phyloP scores from a whole-genome alignment of 1,139 yeast species.

The Suhomyces choctaworum region DNA sequence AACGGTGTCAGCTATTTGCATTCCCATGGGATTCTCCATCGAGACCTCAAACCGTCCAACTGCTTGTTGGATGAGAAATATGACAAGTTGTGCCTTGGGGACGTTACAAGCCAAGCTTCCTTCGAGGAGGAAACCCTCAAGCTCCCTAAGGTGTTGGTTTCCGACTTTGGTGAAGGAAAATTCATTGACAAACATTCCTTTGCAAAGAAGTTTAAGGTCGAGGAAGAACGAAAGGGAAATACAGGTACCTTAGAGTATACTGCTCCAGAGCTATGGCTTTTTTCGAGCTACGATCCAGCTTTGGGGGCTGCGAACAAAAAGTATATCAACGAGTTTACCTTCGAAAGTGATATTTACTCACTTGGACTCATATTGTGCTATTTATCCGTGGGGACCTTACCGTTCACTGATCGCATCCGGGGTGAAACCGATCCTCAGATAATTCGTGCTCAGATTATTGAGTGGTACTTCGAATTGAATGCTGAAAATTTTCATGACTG shows the following conservation, averaged over 20 bases:
- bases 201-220: conserved; percentile 5
- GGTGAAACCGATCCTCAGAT: conserved; percentile 39
- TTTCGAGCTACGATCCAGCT: conserved; percentile 25
- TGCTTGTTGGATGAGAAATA: conserved; percentile 58
- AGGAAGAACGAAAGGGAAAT: conserved; percentile 50
- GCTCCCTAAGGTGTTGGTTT: conserved; percentile 71
- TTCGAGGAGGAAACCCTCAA: conserved; percentile 27
- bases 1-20: conserved; percentile 75
- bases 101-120: conserved; percentile 4
- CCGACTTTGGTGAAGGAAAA: conserved; percentile 91
- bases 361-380: conserved; percentile 79
- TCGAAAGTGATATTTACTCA: conserved; percentile 76
- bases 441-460: conserved; percentile 27
- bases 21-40: conserved; percentile 70
- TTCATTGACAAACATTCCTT: conserved; percentile 49
- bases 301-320: conserved; percentile 18
- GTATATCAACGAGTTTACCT: conserved; percentile 55
- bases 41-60: conserved; percentile 88
- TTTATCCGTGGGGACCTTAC: conserved; percentile 68
- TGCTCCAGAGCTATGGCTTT: conserved; percentile 73
- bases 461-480: conserved; percentile 32
- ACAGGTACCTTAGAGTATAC: conserved; percentile 88
- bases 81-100: conserved; percentile 5
- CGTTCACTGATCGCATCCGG: conserved; percentile 40
- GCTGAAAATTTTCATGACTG: conserved; percentile 25